These are phyloP conservation scores for Gastroboletus turbinatus DNA, from an alignment of 1,284 basidiomycete genomes.

Conservation along the genomic window DNA sequence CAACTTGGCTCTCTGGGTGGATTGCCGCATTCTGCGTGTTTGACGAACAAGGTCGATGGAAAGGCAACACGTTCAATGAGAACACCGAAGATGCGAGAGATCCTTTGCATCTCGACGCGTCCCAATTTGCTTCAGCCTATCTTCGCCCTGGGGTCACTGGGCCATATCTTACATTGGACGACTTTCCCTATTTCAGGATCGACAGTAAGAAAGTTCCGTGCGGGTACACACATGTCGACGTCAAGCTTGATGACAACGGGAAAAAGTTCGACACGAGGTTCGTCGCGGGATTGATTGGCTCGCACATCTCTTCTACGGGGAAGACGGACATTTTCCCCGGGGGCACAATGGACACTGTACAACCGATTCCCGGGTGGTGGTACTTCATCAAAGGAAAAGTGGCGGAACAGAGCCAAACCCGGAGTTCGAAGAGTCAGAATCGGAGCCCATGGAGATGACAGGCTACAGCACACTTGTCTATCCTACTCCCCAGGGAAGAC, in stretches of 20 bases:
- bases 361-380: not conserved
- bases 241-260: not conserved
- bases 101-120: not conserved
- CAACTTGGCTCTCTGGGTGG: constrained; percentile 32
- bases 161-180: not conserved
- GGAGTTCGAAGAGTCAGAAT: too few relatives aligned
- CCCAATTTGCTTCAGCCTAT: not conserved
- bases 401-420: too few relatives aligned
- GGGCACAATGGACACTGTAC: not conserved
- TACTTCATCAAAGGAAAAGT: not conserved
- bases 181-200: not conserved
- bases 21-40: constrained; percentile 37
- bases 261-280: not conserved
- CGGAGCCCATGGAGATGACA: not conserved
- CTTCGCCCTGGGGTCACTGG: not conserved
- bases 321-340: not conserved
- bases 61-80: not conserved
- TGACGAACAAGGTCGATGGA: constrained; percentile 26
- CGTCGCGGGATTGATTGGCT: not conserved
- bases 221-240: not conserved
- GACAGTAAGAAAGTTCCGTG: not conserved
- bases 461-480: not conserved
- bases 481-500: not conserved
- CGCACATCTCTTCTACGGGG: not conserved
- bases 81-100: not conserved